A percentile compares a stretch with the other conserved stretches of the same genome.
Conservation (phyloP, 805 yeast species). For the Kregervanrija fluxuum region DNA sequence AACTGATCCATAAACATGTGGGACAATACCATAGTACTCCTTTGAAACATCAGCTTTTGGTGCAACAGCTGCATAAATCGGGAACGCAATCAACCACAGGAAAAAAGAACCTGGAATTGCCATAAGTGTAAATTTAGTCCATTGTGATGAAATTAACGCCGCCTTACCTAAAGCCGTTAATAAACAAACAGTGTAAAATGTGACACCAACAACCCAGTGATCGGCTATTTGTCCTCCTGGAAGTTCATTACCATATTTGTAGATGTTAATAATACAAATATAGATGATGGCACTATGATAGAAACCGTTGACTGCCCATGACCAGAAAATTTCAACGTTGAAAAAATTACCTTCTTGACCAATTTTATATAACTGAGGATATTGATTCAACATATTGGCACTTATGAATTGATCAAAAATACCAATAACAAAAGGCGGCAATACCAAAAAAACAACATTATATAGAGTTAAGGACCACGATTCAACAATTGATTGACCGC, state of each 20-base stretch:
- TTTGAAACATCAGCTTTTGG: conserved; percentile 75
- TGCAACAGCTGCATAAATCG: conserved; percentile 77
- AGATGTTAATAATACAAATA: conserved; percentile 62
- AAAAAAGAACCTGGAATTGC: conserved; percentile 93
- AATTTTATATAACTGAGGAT: conserved; percentile 85
- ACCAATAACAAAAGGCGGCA: conserved; percentile 95
- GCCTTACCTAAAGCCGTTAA: conserved; percentile 93
- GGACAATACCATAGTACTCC: conserved; percentile 77
- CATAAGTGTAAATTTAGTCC: conserved; percentile 88
- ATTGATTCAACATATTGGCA: conserved; percentile 80
- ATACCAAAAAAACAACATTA: conserved; percentile 87
- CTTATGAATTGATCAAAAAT: conserved; percentile 94
- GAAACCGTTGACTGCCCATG: conserved; percentile 94
- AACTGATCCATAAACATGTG: conserved; percentile 67
- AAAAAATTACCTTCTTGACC: conserved; percentile 88
- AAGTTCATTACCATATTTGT: conserved; percentile 58
- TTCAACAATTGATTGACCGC: conserved; percentile 94
- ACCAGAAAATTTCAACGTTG: conserved; percentile 90
- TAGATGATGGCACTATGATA: conserved; percentile 86
- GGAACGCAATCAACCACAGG: conserved; percentile 81
- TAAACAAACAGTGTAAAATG: conserved; percentile 79
- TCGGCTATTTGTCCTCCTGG: conserved; percentile 66
- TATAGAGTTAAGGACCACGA: conserved; percentile 97
- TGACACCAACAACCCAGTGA: conserved; percentile 95
- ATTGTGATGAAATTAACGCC: conserved; percentile 79